phyloP scores from a whole-genome alignment of 2,329 filamentous ascomycete genomes.

The Leptographium lundbergii region DNA sequence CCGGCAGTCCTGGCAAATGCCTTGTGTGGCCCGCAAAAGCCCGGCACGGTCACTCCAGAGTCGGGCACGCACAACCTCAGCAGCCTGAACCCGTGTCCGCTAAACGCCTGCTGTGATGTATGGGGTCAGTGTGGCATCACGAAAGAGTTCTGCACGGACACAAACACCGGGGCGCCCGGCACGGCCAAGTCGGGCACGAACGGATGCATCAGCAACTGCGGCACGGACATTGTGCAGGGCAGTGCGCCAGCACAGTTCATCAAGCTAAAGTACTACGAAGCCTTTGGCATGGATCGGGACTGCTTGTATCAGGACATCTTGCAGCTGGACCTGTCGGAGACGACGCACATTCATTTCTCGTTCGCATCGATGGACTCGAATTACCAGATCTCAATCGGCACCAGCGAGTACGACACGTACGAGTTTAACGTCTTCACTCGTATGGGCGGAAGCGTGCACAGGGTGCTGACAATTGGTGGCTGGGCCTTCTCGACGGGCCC shows the following conservation, averaged over 20 bases:
- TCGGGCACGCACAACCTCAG: slow-evolving; percentile 10
- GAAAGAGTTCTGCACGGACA: slow-evolving; percentile 26
- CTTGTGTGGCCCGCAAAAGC: slow-evolving; percentile 22
- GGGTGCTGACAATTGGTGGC: slow-evolving; percentile 28
- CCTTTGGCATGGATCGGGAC: slow-evolving; percentile 17
- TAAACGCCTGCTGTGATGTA: slow-evolving; percentile 18
- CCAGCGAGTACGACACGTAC: slow-evolving; percentile 7
- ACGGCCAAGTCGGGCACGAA: slow-evolving; percentile 19
- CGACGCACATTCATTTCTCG: slow-evolving; percentile 21
- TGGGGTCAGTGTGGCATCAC: slow-evolving; percentile 34
- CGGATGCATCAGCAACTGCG: slow-evolving; percentile 29
- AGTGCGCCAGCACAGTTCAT: background rate
- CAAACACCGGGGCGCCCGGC: slow-evolving; percentile 12
- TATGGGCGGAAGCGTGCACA: slow-evolving; percentile 18
- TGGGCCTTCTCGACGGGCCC: slow-evolving; percentile 28
- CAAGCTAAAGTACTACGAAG: slow-evolving; percentile 24
- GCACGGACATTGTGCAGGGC: slow-evolving; percentile 18
- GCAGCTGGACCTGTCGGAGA: slow-evolving; percentile 13
- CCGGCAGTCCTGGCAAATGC: slow-evolving; percentile 18
- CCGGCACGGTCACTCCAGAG: slow-evolving; percentile 14
- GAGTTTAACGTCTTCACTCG: slow-evolving; percentile 19
- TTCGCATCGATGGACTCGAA: slow-evolving; percentile 17
- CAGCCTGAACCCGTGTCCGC: slow-evolving; percentile 18
- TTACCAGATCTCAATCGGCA: slow-evolving; percentile 12
- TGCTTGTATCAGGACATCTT: slow-evolving; percentile 18